Evolutionary conservation across 768 basidiomycete species (phyloP), one percentile per base, ranked within the genome.

Genomic region (Floccularia luteovirens): DNA sequence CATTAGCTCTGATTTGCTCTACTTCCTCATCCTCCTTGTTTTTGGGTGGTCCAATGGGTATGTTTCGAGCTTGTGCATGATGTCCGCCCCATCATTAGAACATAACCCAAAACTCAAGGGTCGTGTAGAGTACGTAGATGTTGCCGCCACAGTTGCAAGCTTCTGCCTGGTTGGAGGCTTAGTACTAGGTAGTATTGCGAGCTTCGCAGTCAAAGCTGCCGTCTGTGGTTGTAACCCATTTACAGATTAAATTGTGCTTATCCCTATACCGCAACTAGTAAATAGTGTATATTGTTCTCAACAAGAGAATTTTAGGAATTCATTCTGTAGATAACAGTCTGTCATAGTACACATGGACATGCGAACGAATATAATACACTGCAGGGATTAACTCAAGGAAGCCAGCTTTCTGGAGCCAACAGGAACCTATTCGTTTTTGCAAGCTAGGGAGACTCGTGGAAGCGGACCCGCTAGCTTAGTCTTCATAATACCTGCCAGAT

Each of bases 21-120:
- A 79, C 64, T 79, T 93, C 75, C 23, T 75, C 19, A 73, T 92
- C 39, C 60, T 94, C 8, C 62, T 87, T 36, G 41, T 60, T 1
- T 88, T 92, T 53, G 90, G 87, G n/a, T 54, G 75, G 33, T 76
- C 85, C 6, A 91, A 88, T 47, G 92, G 91, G 28, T 90, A 85
- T 54, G 61, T 91, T 21, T 77, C 79, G 10, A 85, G 82, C 45
- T 48, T 85, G 41, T 80, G 79, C 54, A 79, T 90, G 76, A 90
- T 94, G 66, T 68, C 84, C 22, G 87, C 82, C 7, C 77, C 90
- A 2, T 90, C 88, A 2, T 60, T 88, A 2, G 75, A 82, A 44
- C 82, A 90, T 51, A 93, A 93, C 52, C 78, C 79, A 12, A 67
- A 71, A 31, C 58, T 93, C 36, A 70, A 75, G 47, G 81, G 82